Evolutionary conservation across 495 filamentous ascomycete genomes (phyloP), one percentile per base, ranked within the genome.

Genomic region (Annulohypoxylon moriforme): DNA sequence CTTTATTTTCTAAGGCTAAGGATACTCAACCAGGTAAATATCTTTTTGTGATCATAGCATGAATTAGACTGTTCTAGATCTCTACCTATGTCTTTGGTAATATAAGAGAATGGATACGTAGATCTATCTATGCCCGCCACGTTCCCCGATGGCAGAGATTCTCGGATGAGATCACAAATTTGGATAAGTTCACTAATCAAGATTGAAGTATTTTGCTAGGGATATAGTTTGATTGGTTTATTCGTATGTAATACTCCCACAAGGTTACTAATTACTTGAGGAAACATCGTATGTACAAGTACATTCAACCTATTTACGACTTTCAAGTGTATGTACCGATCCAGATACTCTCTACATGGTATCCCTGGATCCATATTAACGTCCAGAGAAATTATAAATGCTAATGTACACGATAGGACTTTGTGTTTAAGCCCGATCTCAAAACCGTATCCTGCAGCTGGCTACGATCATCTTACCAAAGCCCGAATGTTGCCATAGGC

Each of bases 371-470:
- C 27, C 6, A 29, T 3, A 14, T 34, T 20, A 33, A 31, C 22
- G n/a, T 44, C 34, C 58, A 14, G 24, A 33, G 40, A 47, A 33
- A 24, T 31, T 34, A 40, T 20, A 20, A 34, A 49, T 10, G 27
- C 3, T 10, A n/a, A 65, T 57, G 50, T 44, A 57, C 18, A 24
- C 24, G 9, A 49, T 27, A n/a, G 40, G 38, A 38, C 38, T 50
- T 66, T 38, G 16, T 58, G 29, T 22, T 24, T 49, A 66, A 58
- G 18, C 5, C 63, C 53, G 52, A 20, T 18, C 40, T 18, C 38
- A 66, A 38, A 18, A 16, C 63, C 52, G 40, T 27, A 38, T 1
- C 40, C 11, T 50, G 33, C 52, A 66, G 29, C 50, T 38, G 11
- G 20, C 34, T 14, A 20, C 31, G 38, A 13, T 22, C n/a, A 44